Conservation (phyloP, 1,284 basidiomycete species). For the Mycena sp. region DNA sequence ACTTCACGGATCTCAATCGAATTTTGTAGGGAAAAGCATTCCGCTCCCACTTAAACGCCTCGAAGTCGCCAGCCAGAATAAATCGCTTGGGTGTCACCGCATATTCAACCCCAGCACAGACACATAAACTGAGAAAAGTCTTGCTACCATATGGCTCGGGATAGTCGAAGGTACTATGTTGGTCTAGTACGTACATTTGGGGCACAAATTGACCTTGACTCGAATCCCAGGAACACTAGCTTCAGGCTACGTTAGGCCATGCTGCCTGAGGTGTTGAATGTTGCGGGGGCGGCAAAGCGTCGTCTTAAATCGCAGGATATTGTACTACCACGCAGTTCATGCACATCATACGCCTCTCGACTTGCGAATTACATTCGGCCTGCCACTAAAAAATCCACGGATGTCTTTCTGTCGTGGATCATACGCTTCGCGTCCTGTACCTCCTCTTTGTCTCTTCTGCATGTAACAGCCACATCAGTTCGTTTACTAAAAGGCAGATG, state of each 20-base stretch:
- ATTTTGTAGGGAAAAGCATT: conserved; percentile 67
- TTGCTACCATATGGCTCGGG: conserved; percentile 75
- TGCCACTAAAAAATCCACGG: conserved; percentile 79
- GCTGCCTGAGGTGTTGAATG: too few relatives aligned
- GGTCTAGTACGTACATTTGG: neutral
- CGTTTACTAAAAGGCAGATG: neutral
- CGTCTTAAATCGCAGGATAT: too few relatives aligned
- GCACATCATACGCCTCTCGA: too few relatives aligned
- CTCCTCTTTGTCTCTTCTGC: conserved; percentile 80
- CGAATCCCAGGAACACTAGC: too few relatives aligned
- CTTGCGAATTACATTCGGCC: conserved; percentile 11
- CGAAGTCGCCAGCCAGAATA: conserved; percentile 70
- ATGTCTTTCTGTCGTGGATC: conserved; percentile 84
- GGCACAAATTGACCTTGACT: too few relatives aligned
- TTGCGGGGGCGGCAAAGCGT: too few relatives aligned
- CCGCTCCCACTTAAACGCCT: conserved; percentile 76
- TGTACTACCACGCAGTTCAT: neutral
- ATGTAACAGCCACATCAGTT: neutral
- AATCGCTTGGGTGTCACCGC: conserved; percentile 72
- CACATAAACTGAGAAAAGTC: conserved; percentile 68
- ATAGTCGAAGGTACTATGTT: conserved; percentile 34
- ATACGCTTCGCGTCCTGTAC: conserved; percentile 75
- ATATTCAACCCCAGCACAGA: conserved; percentile 72
- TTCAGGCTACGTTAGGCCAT: too few relatives aligned
- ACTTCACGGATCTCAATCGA: too few relatives aligned